Evolutionary conservation across 2,329 filamentous ascomycete species (phyloP), one percentile per base, ranked within the genome.

Genomic region (Alternaria metachromatica): DNA sequence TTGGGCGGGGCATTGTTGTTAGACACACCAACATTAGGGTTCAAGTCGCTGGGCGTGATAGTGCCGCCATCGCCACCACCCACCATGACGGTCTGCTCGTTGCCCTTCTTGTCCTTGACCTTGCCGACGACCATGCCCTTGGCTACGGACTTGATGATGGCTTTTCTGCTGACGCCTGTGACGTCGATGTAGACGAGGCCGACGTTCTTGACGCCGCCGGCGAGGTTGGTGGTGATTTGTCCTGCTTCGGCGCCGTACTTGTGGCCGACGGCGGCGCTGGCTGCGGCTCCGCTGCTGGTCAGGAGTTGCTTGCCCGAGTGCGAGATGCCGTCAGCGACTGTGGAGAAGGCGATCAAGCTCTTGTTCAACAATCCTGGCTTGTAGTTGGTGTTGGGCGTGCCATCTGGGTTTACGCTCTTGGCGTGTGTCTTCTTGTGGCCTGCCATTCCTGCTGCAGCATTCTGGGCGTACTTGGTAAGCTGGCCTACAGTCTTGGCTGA

Each of bases 161-260:
- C 96, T 65, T 90, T 89, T 45, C 96, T 87, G 59, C 92, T 97
- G 2, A 99, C 96, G 37, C 96, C 96, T 0, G 94, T 91, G 2
- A 96, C 95, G 73, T 99, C 96, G 64, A 99, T 97, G 78, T 99
- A 99, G 30, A 99, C 96, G 26, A 99, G 85, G 6, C 94, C 96
- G 8, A 98, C 96, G 70, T 98, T 99, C 85, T 96, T 97, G 74
- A 97, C 90, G 23, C 94, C 95, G 6, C 93, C 90, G 1, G 93
- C 92, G 20, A 99, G 81, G 57, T 92, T 86, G 45, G 86, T 86
- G 2, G 93, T 90, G 15, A 98, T 85, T 37, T 90, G 86, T 15
- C 94, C 93, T 0, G 96, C 96, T 80, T 99, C 93, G 2, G 87
- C 77, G 5, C 96, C 96, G 84, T 94, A 99, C 66, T 89, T 90